Conservation (phyloP, 2,329 filamentous ascomycete species). For the Zopfia rhizophila region DNA sequence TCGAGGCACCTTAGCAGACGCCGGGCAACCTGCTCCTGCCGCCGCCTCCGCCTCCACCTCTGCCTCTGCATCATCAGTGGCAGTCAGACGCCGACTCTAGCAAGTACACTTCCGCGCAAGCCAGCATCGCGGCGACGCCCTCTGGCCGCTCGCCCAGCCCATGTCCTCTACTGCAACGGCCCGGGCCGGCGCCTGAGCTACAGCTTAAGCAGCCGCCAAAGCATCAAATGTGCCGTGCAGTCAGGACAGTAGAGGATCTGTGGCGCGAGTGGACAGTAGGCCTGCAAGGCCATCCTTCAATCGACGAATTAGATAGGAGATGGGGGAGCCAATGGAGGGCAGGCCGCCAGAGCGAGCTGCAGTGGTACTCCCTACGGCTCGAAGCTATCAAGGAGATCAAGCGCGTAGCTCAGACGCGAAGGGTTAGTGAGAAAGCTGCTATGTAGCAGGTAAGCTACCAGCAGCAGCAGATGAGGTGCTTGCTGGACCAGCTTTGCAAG, state of each 20-base stretch:
- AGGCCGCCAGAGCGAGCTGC: constrained; percentile 5
- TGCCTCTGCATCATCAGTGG: background rate
- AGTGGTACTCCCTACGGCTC: constrained; percentile 10
- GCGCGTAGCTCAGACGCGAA: constrained; percentile 3
- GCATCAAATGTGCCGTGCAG: constrained; percentile 2
- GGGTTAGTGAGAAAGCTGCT: constrained; percentile 5
- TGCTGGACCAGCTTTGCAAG: constrained; percentile 12
- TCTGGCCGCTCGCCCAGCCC: background rate
- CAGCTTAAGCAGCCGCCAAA: background rate
- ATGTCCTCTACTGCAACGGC: too few species aligned
- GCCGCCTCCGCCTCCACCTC: background rate
- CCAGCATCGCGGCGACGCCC: constrained; percentile 4
- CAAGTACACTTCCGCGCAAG: constrained; percentile 4
- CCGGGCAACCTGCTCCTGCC: constrained; percentile 1
- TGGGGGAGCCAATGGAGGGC: constrained; percentile 7
- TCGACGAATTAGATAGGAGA: constrained; percentile 1
- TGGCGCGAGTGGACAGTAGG: constrained; percentile 6
- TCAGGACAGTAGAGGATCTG: constrained; percentile 6
- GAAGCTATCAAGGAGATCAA: constrained; percentile 11
- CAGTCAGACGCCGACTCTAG: background rate
- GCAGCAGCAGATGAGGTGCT: constrained; percentile 11
- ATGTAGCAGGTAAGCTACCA: constrained; percentile 7
- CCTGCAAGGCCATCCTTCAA: constrained; percentile 5
- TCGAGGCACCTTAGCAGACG: constrained; percentile 1
- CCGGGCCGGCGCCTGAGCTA: background rate